Evolutionary conservation across 2,329 filamentous ascomycete genomes (phyloP).

Genomic region (Neodidymelliopsis sp.): DNA sequence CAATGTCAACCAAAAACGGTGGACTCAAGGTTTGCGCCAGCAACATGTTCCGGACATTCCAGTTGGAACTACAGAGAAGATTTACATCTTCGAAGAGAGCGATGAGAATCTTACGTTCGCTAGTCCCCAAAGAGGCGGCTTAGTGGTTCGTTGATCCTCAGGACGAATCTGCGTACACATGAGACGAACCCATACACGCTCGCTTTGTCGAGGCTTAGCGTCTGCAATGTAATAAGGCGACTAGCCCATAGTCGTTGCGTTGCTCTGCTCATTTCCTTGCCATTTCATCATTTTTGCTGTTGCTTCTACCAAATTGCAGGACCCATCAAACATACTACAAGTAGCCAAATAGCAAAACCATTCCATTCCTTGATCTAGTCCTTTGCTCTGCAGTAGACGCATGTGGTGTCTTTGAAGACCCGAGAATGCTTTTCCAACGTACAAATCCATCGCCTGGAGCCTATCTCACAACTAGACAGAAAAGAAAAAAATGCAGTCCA

Average conservation of each 20-base stretch:
- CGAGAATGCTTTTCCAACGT: no score
- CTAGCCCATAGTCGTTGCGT: no score
- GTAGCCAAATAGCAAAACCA: background rate
- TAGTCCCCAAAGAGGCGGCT: background rate
- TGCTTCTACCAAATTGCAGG: slow-evolving; percentile 1
- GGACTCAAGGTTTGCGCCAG: background rate
- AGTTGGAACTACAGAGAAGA: no score
- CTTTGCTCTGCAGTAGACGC: no score
- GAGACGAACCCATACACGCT: background rate
- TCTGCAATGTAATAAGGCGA: background rate
- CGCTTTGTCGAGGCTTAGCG: background rate
- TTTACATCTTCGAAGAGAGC: background rate
- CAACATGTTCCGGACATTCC: background rate
- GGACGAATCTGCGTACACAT: background rate
- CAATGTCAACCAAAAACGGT: background rate
- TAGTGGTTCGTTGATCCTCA: background rate
- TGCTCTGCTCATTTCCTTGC: background rate
- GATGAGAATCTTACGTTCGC: background rate
- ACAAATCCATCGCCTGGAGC: no score
- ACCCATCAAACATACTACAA: background rate
- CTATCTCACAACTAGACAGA: no score
- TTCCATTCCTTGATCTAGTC: slow-evolving; percentile 6
- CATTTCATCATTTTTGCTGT: background rate
- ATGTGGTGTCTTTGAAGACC: no score
- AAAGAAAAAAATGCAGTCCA: no score